Evolutionary conservation across 495 filamentous ascomycete genomes (phyloP), one percentile per base, ranked within the genome.

Genomic region (Penicillium coffeae): DNA sequence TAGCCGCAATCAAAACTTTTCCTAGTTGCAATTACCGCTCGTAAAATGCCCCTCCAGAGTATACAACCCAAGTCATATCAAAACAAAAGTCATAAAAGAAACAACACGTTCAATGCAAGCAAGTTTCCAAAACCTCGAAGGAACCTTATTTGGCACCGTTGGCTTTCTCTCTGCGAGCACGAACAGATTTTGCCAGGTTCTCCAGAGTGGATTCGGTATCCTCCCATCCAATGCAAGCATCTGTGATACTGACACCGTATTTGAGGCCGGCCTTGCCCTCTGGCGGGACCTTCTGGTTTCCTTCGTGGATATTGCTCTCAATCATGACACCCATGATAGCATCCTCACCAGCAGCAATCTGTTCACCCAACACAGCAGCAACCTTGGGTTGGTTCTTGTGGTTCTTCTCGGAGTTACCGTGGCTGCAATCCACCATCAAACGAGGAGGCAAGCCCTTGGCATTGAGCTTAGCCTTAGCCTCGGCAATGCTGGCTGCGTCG

Each of bases 301-400:
- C 87, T 71, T 96, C 93, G 63, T 90, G 83, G 68, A 99, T 94
- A 64, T 97, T 84, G 61, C 88, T 94, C 74, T 99, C 94, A 59
- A 99, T 95, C 93, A 98, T 98, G 27, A 96, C 90, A 58, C 93
- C 93, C 83, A 97, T 92, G 59, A 98, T 95, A 19, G 74, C 86
- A 0, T 78, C 78, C 72, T 98, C 94, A 30, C 93, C 93, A 1
- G 72, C 71, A 19, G 83, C 79, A 49, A 98, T 84, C 69, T 97
- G 94, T 63, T 90, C 85, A 3, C 86, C 88, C 39, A 98, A 61
- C 3, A 74, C 77, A 33, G 80, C 82, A 3, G 92, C 94, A 19
- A 97, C 93, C 78, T 95, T 95, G 51, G 92, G 90, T 69, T 98
- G 93, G 66, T 97, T 98, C 68, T 82, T 88, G 77, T 97, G 92